Conservation (phyloP, 768 basidiomycete species). For the Lactifluus hygrophoroides region DNA sequence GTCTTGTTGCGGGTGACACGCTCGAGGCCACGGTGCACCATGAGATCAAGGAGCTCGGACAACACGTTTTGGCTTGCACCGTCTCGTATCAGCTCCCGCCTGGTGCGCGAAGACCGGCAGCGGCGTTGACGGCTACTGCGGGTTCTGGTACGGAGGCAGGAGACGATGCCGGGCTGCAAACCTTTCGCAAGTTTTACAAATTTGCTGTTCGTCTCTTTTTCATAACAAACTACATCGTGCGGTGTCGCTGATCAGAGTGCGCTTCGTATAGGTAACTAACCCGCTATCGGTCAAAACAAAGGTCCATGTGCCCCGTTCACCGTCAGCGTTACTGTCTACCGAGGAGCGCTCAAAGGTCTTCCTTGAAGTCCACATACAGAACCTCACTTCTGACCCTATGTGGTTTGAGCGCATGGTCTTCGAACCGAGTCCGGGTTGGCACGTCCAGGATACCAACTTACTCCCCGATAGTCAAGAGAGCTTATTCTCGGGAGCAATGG, state of each 20-base stretch:
- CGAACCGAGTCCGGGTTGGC: slow-evolving; percentile 63
- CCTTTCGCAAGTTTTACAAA: slow-evolving; percentile 86
- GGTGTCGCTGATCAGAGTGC: background rate
- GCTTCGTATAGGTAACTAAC: slow-evolving; percentile 64
- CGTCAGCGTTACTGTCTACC: slow-evolving; percentile 57
- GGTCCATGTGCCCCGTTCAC: slow-evolving; percentile 69
- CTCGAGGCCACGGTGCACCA: slow-evolving; percentile 65
- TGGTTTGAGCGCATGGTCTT: slow-evolving; percentile 77
- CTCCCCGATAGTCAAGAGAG: slow-evolving; percentile 26
- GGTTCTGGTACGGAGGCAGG: slow-evolving; percentile 13
- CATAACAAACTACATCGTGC: background rate
- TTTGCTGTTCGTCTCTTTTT: slow-evolving; percentile 50
- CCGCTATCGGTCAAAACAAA: slow-evolving; percentile 94
- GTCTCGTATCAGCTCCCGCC: slow-evolving; percentile 74
- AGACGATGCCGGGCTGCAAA: slow-evolving; percentile 49
- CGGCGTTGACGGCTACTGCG: slow-evolving; percentile 37
- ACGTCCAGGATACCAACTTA: slow-evolving; percentile 45
- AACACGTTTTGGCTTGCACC: slow-evolving; percentile 81
- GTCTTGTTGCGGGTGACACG: slow-evolving; percentile 47
- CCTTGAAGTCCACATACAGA: slow-evolving; percentile 90
- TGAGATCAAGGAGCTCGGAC: slow-evolving; percentile 91
- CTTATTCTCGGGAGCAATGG: slow-evolving; percentile 53
- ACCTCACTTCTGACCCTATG: slow-evolving; percentile 67
- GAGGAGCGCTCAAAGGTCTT: slow-evolving; percentile 74
- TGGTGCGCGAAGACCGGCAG: slow-evolving; percentile 42